phyloP scores from a whole-genome alignment of 176 grass and related monocot species.

The Oryza meyeriana region DNA sequence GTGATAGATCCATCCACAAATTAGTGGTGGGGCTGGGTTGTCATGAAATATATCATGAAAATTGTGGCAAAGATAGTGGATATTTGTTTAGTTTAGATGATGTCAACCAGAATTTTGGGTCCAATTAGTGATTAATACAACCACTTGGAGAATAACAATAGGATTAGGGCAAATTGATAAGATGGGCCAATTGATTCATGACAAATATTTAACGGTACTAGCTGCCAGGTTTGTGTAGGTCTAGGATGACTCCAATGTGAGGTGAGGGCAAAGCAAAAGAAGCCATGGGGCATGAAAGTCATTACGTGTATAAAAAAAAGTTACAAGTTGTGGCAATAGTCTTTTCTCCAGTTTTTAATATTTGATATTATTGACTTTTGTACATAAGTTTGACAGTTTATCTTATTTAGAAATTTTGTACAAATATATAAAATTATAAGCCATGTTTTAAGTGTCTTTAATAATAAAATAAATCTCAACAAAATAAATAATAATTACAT shows the following conservation, averaged over 20 bases:
- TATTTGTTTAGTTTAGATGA: conserved; percentile 7
- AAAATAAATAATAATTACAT: too few species aligned
- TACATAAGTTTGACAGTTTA: too few species aligned
- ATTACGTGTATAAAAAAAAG: too few species aligned
- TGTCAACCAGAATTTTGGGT: neutral
- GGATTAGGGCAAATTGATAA: conserved; percentile 12
- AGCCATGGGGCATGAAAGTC: neutral
- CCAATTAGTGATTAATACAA: neutral
- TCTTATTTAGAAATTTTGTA: too few species aligned
- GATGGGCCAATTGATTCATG: neutral
- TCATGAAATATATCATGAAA: neutral
- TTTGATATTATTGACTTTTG: too few species aligned
- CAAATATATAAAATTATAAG: too few species aligned
- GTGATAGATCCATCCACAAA: neutral
- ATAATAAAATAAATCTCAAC: too few species aligned
- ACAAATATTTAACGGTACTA: neutral
- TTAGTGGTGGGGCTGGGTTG: neutral
- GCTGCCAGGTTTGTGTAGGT: conserved; percentile 14
- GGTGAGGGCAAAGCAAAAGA: neutral
- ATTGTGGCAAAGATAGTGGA: neutral
- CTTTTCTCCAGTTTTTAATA: too few species aligned
- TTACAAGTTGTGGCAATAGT: too few species aligned
- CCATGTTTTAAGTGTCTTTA: too few species aligned
- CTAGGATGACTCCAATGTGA: conserved; percentile 10
- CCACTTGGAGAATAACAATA: neutral